Percentiles rank a stretch among this genome's conserved stretches.
Evolutionary conservation across 2,329 filamentous ascomycete genomes (phyloP).

Genomic region (Penicillium sp.): DNA sequence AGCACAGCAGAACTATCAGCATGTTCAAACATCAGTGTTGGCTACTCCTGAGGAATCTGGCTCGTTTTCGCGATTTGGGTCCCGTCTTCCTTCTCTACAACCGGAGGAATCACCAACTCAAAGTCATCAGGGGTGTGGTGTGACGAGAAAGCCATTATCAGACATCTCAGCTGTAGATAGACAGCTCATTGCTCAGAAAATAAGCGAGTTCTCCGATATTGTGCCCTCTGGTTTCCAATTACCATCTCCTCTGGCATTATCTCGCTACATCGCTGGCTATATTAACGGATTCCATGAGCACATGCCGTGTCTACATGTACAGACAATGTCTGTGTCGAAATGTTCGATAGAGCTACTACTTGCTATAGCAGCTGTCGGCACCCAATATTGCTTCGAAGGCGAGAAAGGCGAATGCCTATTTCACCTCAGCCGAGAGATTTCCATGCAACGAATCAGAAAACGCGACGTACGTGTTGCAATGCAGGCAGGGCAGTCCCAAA

Average conservation of each 20-base stretch:
- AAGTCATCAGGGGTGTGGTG: background rate
- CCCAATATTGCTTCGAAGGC: constrained; percentile 21
- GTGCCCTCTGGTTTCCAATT: constrained; percentile 19
- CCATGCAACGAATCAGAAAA: constrained; percentile 19
- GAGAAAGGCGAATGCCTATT: constrained; percentile 21
- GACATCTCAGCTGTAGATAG: constrained; percentile 33
- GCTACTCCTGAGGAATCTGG: constrained; percentile 13
- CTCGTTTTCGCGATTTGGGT: constrained; percentile 37
- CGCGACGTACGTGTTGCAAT: constrained; percentile 17
- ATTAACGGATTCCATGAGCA: constrained; percentile 24
- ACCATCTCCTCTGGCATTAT: constrained; percentile 22
- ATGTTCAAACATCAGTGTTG: background rate
- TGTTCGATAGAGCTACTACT: constrained; percentile 19
- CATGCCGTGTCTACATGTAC: constrained; percentile 22
- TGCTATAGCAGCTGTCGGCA: constrained; percentile 22
- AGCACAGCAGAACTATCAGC: background rate
- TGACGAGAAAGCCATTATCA: constrained; percentile 23
- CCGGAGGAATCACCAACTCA: constrained; percentile 28
- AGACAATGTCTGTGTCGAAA: constrained; percentile 16
- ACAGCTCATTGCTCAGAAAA: constrained; percentile 21
- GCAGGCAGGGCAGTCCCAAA: constrained; percentile 8
- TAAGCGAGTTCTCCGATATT: constrained; percentile 18
- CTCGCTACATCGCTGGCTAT: constrained; percentile 21
- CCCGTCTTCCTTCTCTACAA: constrained; percentile 36
- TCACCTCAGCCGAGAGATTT: constrained; percentile 18